Conservation (phyloP, 805 yeast species). For the Teunomyces aglyptinius region DNA sequence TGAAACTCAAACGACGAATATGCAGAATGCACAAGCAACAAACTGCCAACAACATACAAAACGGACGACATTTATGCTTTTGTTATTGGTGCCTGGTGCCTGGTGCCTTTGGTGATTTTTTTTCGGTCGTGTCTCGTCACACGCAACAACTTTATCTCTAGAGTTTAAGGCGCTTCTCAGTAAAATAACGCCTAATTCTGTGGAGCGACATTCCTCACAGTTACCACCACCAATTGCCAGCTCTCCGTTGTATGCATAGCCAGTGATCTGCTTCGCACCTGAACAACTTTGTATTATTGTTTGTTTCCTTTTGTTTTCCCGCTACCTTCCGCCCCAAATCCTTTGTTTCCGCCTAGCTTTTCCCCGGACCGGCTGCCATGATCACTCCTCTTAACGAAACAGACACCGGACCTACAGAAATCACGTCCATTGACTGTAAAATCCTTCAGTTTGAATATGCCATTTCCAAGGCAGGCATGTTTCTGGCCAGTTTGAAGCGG, state of each 20-base stretch:
- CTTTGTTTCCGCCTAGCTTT: neutral
- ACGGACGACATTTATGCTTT: neutral
- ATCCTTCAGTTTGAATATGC: conserved; percentile 60
- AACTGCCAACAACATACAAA: conserved; percentile 11
- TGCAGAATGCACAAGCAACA: conserved; percentile 45
- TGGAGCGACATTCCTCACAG: too few relatives aligned
- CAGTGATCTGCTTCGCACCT: too few relatives aligned
- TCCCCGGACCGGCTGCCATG: neutral
- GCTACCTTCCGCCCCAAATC: neutral
- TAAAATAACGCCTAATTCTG: too few relatives aligned
- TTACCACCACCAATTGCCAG: neutral
- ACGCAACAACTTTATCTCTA: too few relatives aligned
- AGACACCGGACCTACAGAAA: conserved; percentile 4
- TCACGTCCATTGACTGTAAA: conserved; percentile 48
- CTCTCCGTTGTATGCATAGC: too few relatives aligned
- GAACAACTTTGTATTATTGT: neutral
- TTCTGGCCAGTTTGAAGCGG: conserved; percentile 31
- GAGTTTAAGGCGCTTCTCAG: too few relatives aligned
- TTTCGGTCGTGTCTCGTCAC: neutral
- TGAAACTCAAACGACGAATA: conserved; percentile 55
- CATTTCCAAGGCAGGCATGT: conserved; percentile 42
- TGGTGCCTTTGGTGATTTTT: neutral
- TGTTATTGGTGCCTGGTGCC: neutral
- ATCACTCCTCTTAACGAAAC: neutral
- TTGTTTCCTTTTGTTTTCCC: neutral